A percentile compares a stretch with the other conserved stretches of the same genome.
Conservation (phyloP, 805 yeast species). For the Saccharomycopsis javanensis region DNA sequence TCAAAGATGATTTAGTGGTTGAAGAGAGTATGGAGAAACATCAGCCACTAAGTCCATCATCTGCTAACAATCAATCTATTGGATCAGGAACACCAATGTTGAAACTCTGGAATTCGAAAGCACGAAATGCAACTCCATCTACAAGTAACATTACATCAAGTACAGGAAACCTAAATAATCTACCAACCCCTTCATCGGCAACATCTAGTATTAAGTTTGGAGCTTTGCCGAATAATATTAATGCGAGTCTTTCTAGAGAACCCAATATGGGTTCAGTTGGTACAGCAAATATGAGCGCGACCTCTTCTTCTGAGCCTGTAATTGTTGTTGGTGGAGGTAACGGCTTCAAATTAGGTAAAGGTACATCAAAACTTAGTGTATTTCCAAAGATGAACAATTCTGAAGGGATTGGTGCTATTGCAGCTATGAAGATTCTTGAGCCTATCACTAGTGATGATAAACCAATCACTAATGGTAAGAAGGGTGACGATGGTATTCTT, state of each 20-base stretch:
- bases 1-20: background rate
- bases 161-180: background rate
- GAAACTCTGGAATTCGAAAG: background rate
- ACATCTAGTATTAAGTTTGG: background rate
- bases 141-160: background rate
- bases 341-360: background rate
- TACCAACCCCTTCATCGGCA: background rate
- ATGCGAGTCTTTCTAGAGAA: background rate
- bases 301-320: background rate
- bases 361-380: background rate
- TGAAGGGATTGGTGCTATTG: background rate
- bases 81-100: background rate
- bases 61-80: background rate
- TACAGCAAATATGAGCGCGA: background rate
- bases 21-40: background rate
- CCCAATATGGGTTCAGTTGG: background rate
- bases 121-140: background rate
- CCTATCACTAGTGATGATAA: slow-evolving; percentile 9
- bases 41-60: background rate
- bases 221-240: background rate
- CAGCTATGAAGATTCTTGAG: background rate
- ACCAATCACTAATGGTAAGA: slow-evolving; percentile 18
- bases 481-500: slow-evolving; percentile 17
- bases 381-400: background rate
- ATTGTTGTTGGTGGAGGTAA: slow-evolving; percentile 1